Percentiles rank a stretch among this genome's conserved stretches.
phyloP scores from a whole-genome alignment of 2,329 filamentous ascomycete genomes.

The Neocatenulostroma microsporum region DNA sequence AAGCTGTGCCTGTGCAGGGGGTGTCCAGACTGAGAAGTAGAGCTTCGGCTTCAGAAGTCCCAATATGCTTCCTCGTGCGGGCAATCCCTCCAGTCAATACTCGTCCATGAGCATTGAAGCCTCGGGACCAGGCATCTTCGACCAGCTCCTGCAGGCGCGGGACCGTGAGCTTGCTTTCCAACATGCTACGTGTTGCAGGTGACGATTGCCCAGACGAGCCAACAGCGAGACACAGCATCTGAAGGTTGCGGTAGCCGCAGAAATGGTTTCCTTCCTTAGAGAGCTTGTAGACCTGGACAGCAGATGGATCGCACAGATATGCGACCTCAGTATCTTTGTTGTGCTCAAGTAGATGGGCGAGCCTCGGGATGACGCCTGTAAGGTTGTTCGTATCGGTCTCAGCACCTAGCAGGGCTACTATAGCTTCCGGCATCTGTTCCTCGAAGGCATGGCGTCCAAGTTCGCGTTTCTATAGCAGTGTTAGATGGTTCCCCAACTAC shows the following conservation, averaged over 20 bases:
- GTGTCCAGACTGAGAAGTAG: slow-evolving; percentile 64
- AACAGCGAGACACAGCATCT: slow-evolving; percentile 56
- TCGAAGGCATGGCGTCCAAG: slow-evolving; percentile 41
- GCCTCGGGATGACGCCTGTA: slow-evolving; percentile 34
- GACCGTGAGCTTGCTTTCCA: slow-evolving; percentile 51
- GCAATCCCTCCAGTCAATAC: slow-evolving; percentile 77
- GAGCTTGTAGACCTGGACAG: slow-evolving; percentile 74
- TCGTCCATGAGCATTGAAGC: slow-evolving; percentile 65
- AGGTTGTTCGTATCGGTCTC: slow-evolving; percentile 31
- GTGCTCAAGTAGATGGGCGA: slow-evolving; percentile 44
- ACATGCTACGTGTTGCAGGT: slow-evolving; percentile 32
- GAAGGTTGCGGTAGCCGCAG: slow-evolving; percentile 90
- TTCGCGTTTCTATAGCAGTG: slow-evolving; percentile 26
- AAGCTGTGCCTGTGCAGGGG: slow-evolving; percentile 45
- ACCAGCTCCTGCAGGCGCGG: slow-evolving; percentile 77
- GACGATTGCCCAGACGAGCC: neutral
- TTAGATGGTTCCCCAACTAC: too few relatives aligned
- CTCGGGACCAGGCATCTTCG: slow-evolving; percentile 78
- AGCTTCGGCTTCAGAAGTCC: slow-evolving; percentile 82
- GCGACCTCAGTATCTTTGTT: slow-evolving; percentile 58
- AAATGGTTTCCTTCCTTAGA: slow-evolving; percentile 68
- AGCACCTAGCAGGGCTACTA: slow-evolving; percentile 20
- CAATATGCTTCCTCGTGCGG: slow-evolving; percentile 86
- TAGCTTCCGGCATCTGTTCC: slow-evolving; percentile 35
- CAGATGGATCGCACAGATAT: slow-evolving; percentile 67